Percentiles rank a stretch among this genome's conserved stretches.
Conservation (phyloP, 2,329 filamentous ascomycete genomes). For the Trichoderma arundinaceum region DNA sequence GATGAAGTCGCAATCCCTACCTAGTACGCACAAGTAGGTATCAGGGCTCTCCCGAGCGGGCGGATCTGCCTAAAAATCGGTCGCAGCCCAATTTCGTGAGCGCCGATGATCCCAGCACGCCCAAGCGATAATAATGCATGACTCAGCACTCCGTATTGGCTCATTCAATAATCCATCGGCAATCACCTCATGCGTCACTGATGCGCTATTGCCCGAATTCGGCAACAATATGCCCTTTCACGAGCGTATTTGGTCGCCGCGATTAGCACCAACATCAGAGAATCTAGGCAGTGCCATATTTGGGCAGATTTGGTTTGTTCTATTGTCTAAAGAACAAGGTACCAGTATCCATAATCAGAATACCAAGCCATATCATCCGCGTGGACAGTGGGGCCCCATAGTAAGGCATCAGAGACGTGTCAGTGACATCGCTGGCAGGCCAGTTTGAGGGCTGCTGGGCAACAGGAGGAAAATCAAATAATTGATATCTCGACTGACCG, state of each 20-base stretch:
- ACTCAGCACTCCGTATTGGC: conserved; percentile 16
- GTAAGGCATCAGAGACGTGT: conserved; percentile 22
- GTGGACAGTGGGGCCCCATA: neutral
- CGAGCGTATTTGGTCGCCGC: neutral
- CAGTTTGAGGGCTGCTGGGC: neutral
- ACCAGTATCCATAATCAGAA: too few species aligned
- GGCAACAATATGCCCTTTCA: neutral
- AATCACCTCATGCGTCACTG: conserved; percentile 6
- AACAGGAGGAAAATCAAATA: neutral
- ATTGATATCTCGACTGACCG: too few species aligned
- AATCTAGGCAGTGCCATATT: neutral
- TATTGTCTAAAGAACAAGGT: neutral
- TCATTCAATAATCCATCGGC: conserved; percentile 3
- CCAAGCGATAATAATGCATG: conserved; percentile 6
- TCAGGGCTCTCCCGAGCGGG: conserved; percentile 20
- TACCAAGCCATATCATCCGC: neutral
- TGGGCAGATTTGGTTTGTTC: neutral
- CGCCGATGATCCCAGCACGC: conserved; percentile 9
- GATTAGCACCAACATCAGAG: neutral
- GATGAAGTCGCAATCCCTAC: neutral
- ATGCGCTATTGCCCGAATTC: conserved; percentile 13
- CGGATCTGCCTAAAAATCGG: conserved; percentile 8
- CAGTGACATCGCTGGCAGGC: conserved; percentile 9
- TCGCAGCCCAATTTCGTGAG: conserved; percentile 24
- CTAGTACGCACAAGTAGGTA: neutral